Conservation (phyloP, 257 asterid species). For the Primulina eburnea region DNA sequence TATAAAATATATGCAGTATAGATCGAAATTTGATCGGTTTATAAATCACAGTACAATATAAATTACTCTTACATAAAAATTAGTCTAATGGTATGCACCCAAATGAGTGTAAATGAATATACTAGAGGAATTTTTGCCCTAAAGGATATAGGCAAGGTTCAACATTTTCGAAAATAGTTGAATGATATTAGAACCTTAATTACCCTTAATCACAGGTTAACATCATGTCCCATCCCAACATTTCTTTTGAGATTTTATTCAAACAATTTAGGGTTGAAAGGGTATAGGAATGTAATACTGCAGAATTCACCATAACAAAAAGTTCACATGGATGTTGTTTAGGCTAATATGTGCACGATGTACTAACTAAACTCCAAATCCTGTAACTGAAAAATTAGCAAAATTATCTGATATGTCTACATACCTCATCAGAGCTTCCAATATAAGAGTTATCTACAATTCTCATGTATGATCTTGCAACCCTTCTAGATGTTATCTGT, state of each 20-base stretch:
- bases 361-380: not conserved
- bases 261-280: no score
- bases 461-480: conserved; percentile 65
- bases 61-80: no score
- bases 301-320: no score
- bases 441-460: conserved; percentile 66
- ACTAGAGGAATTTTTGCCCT: not conserved
- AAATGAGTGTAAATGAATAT: no score
- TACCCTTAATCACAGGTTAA: not conserved
- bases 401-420: conserved; percentile 12
- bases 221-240: no score
- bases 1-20: no score
- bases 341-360: not conserved
- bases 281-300: no score
- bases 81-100: no score
- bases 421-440: conserved; percentile 76
- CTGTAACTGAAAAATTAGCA: conserved; percentile 8
- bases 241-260: no score
- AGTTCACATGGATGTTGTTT: no score
- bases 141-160: not conserved
- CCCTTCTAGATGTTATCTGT: conserved; percentile 69
- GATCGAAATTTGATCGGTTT: no score
- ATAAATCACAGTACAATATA: no score
- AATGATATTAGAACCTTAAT: not conserved
- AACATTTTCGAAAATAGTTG: not conserved